A percentile compares a stretch with the other conserved stretches of the same genome.
Conservation (phyloP, 176 grass and related monocot genomes). For the Saccharum spontaneum region DNA sequence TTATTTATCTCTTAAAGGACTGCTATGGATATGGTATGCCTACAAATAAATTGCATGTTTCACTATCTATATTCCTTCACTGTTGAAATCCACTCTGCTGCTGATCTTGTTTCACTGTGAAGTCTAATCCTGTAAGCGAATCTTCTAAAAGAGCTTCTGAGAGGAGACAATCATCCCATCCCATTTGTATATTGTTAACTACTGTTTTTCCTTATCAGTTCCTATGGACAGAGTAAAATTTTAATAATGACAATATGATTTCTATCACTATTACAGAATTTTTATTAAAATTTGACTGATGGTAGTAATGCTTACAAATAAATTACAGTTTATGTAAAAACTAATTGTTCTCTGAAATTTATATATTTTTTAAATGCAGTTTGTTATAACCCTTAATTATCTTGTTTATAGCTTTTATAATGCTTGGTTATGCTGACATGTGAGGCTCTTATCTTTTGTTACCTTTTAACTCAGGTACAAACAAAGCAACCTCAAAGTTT, state of each 20-base stretch:
- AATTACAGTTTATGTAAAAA: not conserved
- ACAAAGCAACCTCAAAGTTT: constrained; percentile 88
- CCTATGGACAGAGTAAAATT: not conserved
- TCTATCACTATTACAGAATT: not conserved
- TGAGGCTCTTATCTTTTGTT: constrained; percentile 15
- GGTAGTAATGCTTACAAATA: not conserved
- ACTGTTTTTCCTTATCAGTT: not conserved
- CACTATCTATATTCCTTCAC: not conserved
- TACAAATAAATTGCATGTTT: constrained; percentile 13
- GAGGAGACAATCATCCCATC: not conserved
- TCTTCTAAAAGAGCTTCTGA: constrained; percentile 15
- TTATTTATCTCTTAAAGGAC: constrained; percentile 83
- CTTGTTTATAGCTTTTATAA: not conserved
- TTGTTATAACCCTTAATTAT: constrained; percentile 19
- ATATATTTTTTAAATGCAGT: not conserved
- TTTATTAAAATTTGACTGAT: not conserved
- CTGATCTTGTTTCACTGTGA: constrained; percentile 1
- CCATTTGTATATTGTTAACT: not conserved
- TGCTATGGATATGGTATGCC: constrained; percentile 79
- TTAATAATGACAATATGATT: not conserved
- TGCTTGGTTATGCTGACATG: not conserved
- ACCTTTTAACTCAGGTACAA: constrained; percentile 59
- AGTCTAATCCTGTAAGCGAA: not conserved
- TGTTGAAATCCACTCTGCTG: not conserved
- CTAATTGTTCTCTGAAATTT: not conserved